Conservation (phyloP, 108 stramenopile species). For the Tribonema minus region DNA sequence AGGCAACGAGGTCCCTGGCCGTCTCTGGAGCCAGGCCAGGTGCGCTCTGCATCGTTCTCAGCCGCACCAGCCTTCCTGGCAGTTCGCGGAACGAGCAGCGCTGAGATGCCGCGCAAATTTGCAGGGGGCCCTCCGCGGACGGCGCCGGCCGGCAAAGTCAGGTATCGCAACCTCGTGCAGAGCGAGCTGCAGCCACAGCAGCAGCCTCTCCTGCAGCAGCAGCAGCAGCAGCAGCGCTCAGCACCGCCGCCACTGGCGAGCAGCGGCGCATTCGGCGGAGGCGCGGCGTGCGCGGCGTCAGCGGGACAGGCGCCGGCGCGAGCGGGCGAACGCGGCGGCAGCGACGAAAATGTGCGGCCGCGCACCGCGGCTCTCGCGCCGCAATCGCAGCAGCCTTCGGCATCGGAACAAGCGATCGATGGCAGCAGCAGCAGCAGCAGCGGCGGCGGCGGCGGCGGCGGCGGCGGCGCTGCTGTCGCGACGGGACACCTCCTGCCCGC, state of each 20-base stretch:
- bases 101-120: too few relatives aligned
- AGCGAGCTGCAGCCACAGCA: neutral
- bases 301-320: slow-evolving; percentile 52
- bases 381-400: slow-evolving; percentile 49
- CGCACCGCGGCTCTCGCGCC: slow-evolving; percentile 46
- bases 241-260: too few relatives aligned
- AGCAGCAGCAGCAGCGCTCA: neutral
- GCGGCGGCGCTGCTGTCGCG: neutral
- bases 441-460: neutral
- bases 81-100: too few relatives aligned
- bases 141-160: too few relatives aligned
- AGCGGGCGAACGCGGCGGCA: slow-evolving; percentile 55
- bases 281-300: neutral
- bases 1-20: too few relatives aligned
- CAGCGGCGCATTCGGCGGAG: neutral
- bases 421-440: neutral
- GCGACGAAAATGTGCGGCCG: slow-evolving; percentile 47
- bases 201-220: neutral
- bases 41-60: too few relatives aligned
- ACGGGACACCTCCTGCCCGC: neutral
- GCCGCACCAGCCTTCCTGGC: too few relatives aligned
- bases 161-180: neutral
- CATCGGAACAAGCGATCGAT: neutral
- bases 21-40: too few relatives aligned
- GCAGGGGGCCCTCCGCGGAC: too few relatives aligned